Evolutionary conservation across 2,329 filamentous ascomycete genomes (phyloP), one percentile per base, ranked within the genome.

Genomic region (Sporothrix brasiliensis): DNA sequence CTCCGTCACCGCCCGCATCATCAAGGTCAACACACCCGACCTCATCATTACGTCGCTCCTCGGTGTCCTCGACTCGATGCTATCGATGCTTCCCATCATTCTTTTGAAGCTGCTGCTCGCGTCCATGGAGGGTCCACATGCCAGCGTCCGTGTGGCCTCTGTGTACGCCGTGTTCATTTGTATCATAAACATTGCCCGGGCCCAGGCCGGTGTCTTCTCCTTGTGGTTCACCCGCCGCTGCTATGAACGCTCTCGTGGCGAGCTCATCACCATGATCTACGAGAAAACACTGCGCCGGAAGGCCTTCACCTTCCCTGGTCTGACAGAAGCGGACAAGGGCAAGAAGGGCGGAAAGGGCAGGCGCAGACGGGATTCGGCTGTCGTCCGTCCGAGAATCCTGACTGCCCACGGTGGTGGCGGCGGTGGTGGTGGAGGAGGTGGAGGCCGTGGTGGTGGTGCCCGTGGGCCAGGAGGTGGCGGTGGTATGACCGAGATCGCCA

Each of bases 171-270:
- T 86, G 0, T 76, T 92, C 2, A 87, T 87, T 4, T 80, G 94
- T 2, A 75, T 86, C 2, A 79, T 88, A 4, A 85, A 91, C 47
- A 79, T 93, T 1, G 76, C 89, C 7, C 84, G 85, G 10, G 84
- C 87, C 0, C 92, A 94, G 75, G 86, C 87, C 0, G 84, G 85
- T 5, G 88, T 93, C 0, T 87, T 94, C 75, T 87, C 83, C 30
- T 81, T 93, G 0, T 97, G 93, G 93, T 96, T 91, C 76, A 88
- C 89, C n/a, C 87, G 93, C 73, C 88, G 94, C 72, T 88, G 88
- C 39, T 97, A 97, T 75, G 93, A 97, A 78, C 83, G 93, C 71
- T 93, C 91, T 5, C 84, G 93, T 63, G 93, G 93, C 4, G 93
- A 97, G 79, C 88, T 94, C 85, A 91, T 94, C 71, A 94, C 91